phyloP scores from a whole-genome alignment of 768 basidiomycete genomes.

The Solioccasus polychromus region DNA sequence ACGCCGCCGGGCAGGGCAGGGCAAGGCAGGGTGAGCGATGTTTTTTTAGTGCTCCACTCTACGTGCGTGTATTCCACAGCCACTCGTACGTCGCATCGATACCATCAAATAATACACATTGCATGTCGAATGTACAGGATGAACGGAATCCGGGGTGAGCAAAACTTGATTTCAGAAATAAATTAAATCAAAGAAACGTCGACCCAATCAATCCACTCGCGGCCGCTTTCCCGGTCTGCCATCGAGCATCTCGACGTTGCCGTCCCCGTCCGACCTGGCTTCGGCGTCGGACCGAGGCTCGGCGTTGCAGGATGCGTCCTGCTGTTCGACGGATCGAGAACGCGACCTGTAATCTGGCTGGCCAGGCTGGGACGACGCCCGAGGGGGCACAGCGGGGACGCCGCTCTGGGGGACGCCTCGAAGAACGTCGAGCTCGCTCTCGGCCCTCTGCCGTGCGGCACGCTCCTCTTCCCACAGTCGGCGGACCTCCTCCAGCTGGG shows the following conservation, averaged over 20 bases:
- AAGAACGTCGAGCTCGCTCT: constrained; percentile 62
- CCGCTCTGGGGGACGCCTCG: constrained; percentile 34
- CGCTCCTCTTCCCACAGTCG: constrained; percentile 82
- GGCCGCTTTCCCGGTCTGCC: constrained; percentile 29
- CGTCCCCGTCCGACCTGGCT: constrained; percentile 15
- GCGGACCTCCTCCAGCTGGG: constrained; percentile 78
- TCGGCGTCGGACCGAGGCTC: constrained; percentile 22
- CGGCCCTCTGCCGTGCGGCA: constrained; percentile 51
- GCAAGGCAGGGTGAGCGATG: too few species aligned
- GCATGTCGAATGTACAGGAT: constrained; percentile 9
- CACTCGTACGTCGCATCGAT: not conserved
- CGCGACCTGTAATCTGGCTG: constrained; percentile 15
- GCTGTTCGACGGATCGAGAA: constrained; percentile 30
- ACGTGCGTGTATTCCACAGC: not conserved
- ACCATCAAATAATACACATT: constrained; percentile 8
- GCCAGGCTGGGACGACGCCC: constrained; percentile 18
- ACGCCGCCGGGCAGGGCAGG: too few species aligned
- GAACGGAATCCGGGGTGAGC: constrained; percentile 12
- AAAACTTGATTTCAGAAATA: constrained; percentile 12
- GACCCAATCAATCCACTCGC: constrained; percentile 27
- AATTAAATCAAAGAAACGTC: constrained; percentile 10
- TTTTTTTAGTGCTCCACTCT: too few species aligned
- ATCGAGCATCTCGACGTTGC: constrained; percentile 18
- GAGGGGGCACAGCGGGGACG: constrained; percentile 6
- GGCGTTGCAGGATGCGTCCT: constrained; percentile 16